Conservation (phyloP, 108 stramenopile genomes). For the Skeletonema marinoi region DNA sequence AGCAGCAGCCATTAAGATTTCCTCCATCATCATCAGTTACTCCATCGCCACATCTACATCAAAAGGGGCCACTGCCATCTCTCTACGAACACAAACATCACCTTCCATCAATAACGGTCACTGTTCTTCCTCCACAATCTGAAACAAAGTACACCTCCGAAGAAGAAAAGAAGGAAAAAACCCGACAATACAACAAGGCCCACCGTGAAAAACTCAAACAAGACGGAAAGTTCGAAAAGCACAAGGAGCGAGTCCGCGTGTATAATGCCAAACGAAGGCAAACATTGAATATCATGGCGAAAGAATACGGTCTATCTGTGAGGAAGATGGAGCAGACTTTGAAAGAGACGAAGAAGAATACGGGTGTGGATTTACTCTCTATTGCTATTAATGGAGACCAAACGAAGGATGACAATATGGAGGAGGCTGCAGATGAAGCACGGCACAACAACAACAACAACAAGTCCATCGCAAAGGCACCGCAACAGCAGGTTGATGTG, state of each 20-base stretch:
- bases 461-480: background rate
- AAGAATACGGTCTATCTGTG: background rate
- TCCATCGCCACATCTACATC: background rate
- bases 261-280: background rate
- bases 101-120: background rate
- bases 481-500: background rate
- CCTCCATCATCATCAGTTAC: background rate
- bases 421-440: background rate
- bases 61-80: background rate
- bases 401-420: background rate
- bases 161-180: background rate
- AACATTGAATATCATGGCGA: background rate
- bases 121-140: background rate
- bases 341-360: background rate
- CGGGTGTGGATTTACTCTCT: background rate
- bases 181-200: background rate
- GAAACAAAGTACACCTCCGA: background rate
- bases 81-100: background rate
- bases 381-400: background rate
- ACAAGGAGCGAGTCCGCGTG: background rate
- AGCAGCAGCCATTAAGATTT: background rate
- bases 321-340: background rate
- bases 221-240: background rate
- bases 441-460: background rate
- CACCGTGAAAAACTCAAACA: background rate